Conservation (phyloP, 2,329 filamentous ascomycete species). For the Cytospora paraplurivora region DNA sequence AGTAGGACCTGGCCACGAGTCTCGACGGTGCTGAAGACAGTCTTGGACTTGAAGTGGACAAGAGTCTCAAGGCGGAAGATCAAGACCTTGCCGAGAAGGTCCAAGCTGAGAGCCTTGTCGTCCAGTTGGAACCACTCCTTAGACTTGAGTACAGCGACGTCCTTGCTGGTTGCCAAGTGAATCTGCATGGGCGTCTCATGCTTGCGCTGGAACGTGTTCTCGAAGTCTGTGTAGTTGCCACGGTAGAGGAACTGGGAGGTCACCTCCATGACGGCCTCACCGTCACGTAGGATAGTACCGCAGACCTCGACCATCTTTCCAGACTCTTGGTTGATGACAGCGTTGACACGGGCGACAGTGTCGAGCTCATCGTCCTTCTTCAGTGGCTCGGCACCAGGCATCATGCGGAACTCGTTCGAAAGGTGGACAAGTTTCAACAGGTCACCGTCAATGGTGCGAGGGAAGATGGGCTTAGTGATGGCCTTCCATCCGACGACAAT, state of each 20-base stretch:
- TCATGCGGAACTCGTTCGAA: conserved; percentile 97
- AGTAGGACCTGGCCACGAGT: conserved; percentile 90
- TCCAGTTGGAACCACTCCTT: conserved; percentile 98
- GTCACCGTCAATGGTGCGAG: conserved; percentile 92
- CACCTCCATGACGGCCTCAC: conserved; percentile 91
- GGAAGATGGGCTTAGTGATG: conserved; percentile 99
- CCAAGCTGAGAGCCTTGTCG: conserved; percentile 66
- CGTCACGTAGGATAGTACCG: conserved; percentile 86
- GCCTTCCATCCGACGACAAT: conserved; percentile 99
- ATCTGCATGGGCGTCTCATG: conserved; percentile 93
- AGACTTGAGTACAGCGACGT: conserved; percentile 89
- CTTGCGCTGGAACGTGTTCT: conserved; percentile 99
- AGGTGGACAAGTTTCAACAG: conserved; percentile 94
- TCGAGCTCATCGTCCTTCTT: conserved; percentile 94
- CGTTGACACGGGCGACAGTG: conserved; percentile 94
- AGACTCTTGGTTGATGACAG: conserved; percentile 95
- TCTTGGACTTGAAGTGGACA: conserved; percentile 92
- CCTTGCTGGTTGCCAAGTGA: conserved; percentile 82
- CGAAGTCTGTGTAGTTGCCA: conserved; percentile 86
- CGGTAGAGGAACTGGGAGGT: conserved; percentile 98
- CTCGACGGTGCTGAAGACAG: conserved; percentile 86
- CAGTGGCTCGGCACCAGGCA: conserved; percentile 89
- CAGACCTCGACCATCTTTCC: conserved; percentile 99
- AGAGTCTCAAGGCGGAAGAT: conserved; percentile 95
- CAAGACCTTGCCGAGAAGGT: conserved; percentile 88